Evolutionary conservation across 148 eudicot species (phyloP).

Genomic region (Cornus kousa): DNA sequence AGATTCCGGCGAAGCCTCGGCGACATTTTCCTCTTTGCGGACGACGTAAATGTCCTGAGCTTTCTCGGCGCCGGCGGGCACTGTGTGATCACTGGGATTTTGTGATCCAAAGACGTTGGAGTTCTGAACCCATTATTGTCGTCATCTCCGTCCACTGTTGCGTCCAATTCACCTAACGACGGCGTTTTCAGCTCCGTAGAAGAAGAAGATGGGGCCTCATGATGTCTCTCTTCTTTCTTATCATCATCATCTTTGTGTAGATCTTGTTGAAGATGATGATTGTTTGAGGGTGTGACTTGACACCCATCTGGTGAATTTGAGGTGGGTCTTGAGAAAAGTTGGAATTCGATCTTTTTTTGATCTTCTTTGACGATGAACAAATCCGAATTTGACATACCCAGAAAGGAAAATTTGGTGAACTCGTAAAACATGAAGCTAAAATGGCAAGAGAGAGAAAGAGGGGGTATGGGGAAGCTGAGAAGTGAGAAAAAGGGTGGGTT

Average conservation of each 20-base stretch:
- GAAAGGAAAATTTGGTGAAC: neutral
- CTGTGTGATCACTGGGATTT: conserved; percentile 32
- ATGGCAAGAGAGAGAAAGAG: neutral
- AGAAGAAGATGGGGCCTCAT: neutral
- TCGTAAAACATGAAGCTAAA: conserved; percentile 9
- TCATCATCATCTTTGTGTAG: neutral
- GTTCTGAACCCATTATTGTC: conserved; percentile 33
- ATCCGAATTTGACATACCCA: conserved; percentile 15
- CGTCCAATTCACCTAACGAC: neutral
- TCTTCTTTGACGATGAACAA: neutral
- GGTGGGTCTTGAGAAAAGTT: conserved; percentile 2
- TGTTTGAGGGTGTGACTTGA: neutral
- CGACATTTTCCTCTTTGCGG: conserved; percentile 26
- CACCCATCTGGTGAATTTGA: neutral
- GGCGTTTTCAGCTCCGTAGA: neutral
- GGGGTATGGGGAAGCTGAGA: neutral
- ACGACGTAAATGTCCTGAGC: conserved; percentile 1
- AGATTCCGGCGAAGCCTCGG: neutral
- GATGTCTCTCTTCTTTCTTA: neutral
- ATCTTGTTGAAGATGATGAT: neutral
- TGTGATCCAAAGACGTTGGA: conserved; percentile 43
- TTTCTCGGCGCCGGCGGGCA: conserved; percentile 56
- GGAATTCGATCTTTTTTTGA: neutral
- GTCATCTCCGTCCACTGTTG: neutral
- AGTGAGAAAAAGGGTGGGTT: neutral